phyloP scores from a whole-genome alignment of 805 yeast species.

The Helenozyma rhizophorensis region DNA sequence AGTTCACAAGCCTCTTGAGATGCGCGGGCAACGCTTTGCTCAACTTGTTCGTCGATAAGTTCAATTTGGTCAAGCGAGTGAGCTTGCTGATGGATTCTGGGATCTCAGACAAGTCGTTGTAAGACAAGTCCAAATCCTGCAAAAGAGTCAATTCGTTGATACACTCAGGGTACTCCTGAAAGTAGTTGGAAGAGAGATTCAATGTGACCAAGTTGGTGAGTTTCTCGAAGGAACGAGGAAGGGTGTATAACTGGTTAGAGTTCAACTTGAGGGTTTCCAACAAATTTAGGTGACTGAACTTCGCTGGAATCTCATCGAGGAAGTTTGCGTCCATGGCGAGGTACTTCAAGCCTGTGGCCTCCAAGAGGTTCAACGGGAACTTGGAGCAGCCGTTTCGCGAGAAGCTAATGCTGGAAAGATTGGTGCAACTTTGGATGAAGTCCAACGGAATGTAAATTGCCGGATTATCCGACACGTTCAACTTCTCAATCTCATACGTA shows the following conservation, averaged over 20 bases:
- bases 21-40: constrained; percentile 47
- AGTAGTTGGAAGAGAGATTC: constrained; percentile 76
- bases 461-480: constrained; percentile 85
- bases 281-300: constrained; percentile 49
- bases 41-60: constrained; percentile 70
- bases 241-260: constrained; percentile 62
- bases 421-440: constrained; percentile 78
- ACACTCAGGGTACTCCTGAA: constrained; percentile 59
- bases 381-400: constrained; percentile 67
- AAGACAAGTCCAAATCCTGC: constrained; percentile 71
- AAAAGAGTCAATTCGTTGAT: constrained; percentile 57
- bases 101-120: constrained; percentile 60
- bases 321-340: constrained; percentile 78
- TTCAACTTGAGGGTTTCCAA: constrained; percentile 61
- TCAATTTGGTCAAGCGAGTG: constrained; percentile 59
- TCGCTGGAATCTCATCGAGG: constrained; percentile 56
- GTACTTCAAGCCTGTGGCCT: constrained; percentile 60
- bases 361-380: constrained; percentile 70
- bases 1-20: constrained; percentile 47
- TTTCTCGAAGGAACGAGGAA: constrained; percentile 60
- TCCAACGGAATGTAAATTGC: constrained; percentile 79
- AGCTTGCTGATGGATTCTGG: constrained; percentile 62
- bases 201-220: constrained; percentile 52
- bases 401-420: constrained; percentile 62
- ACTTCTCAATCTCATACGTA: constrained; percentile 72